Base-by-base conservation (phyloP, 495 filamentous ascomycete species). In the Aspergillus heteromorphus region DNA sequence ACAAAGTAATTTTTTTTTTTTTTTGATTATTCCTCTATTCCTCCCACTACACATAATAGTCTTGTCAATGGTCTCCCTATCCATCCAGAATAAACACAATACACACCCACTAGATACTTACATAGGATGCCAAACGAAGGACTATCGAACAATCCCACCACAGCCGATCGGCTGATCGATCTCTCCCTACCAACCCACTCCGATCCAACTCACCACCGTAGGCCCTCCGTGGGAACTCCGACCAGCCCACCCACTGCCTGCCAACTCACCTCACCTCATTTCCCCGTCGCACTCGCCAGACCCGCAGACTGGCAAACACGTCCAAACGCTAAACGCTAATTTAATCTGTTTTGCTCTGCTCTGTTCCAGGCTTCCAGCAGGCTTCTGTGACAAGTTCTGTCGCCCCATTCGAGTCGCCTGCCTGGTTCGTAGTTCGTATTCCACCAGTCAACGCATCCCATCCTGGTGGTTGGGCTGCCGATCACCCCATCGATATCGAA, bases 221-320 rank as follows among this genome's bases (percentile, higher is more conserved):
- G 34, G 34, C 0, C 16, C 23, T 47, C 11, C 43, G 17, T 29
- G 1, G 21, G 21, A 16, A 7, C 17, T 23, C 20, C 17, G 17
- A 17, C n/a, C n/a, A n/a, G n/a, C n/a, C n/a, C n/a, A n/a, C n/a
- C n/a, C n/a, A 27, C 43, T 6, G 43, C 23, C n/a, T 16, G 17
- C 23, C 43, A 47, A 16, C 43, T 47, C 43, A 47, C 27, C 43
- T n/a, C n/a, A n/a, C n/a, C n/a, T n/a, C n/a, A n/a, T n/a, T n/a
- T n/a, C n/a, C n/a, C n/a, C n/a, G n/a, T n/a, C n/a, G n/a, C n/a
- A n/a, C n/a, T n/a, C n/a, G n/a, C n/a, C n/a, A n/a, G n/a, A 21
- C 40, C 17, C 13, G 13, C 36, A 40, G 10, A 1, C 4, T 11
- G 19, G 5, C 17, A 43, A 27, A 4, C 23, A 13, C 34, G 14